Evolutionary conservation across 148 eudicot genomes (phyloP), one percentile per base, ranked within the genome.

Genomic region (Arctostaphylos glauca): DNA sequence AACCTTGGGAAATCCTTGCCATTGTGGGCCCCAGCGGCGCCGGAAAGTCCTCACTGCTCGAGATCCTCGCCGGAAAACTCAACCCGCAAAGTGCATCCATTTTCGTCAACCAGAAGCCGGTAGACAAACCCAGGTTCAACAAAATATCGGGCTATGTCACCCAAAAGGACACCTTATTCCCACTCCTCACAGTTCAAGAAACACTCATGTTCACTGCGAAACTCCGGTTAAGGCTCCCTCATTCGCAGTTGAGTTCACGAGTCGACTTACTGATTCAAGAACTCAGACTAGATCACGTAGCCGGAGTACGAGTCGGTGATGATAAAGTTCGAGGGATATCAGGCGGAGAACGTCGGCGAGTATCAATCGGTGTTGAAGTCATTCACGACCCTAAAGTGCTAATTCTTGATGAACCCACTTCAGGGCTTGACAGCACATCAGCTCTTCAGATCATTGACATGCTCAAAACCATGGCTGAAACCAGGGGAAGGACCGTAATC

Each of bases 11-110:
- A 71, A 87, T 97, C 58, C 91, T 97, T 2, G 99, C 99, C 71
- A 94, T 97, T 3, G 93, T 97, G 74, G 99, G 99, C 5, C 99
- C 99, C 0, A 97, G 99, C 54, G 99, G 99, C 3, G 98, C 99
- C n/a, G 99, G 99, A 3, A 97, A 97, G 74, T 94, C 99, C 9
- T 87, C 97, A 4, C 84, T 97, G 70, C 94, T 97, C 0, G 98
- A 97, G 83, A 87, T 97, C 82, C 90, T 97, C 5, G 94, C 99
- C 77, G 99, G 98, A 0, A 97, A 87, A 86, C 81, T 97, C 78
- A 85, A 79, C 43, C 95, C 97, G 15, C 90, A 91, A 54, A 64
- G 64, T 56, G 92, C 90, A 16, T 84, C 94, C 48, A 83, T 97
- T 18, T 91, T 86, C 44, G 91, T 97, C 52, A 87, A 97, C 81